A percentile compares a stretch with the other conserved stretches of the same genome.
phyloP scores from a whole-genome alignment of 257 asterid genomes.

The Nicotiana undulata region DNA sequence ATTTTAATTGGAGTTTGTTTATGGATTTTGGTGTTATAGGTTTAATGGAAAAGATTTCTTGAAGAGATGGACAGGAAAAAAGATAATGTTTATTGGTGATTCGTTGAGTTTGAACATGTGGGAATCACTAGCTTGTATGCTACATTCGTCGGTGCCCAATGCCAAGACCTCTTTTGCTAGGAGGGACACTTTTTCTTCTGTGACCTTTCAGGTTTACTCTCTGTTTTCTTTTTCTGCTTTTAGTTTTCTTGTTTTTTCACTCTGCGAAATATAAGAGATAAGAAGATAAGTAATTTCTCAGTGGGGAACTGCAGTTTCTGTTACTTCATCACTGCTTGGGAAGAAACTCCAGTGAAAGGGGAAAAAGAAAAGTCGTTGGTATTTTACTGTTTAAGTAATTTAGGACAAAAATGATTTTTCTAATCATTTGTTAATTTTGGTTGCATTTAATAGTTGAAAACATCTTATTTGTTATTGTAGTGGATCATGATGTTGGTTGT shows the following conservation, averaged over 20 bases:
- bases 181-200: constrained; percentile 36
- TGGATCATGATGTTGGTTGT: constrained; percentile 3
- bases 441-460: neutral
- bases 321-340: neutral
- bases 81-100: constrained; percentile 79
- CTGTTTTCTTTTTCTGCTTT: neutral
- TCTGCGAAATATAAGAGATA: neutral
- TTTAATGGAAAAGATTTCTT: constrained; percentile 59
- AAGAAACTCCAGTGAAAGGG: neutral
- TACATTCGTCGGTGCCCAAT: constrained; percentile 53
- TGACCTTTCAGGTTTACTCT: constrained; percentile 49
- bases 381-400: neutral
- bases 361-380: neutral
- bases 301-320: neutral
- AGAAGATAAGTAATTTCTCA: neutral
- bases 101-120: constrained; percentile 82
- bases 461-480: neutral
- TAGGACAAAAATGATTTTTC: neutral
- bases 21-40: constrained; percentile 16
- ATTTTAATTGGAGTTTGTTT: neutral
- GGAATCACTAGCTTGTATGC: constrained; percentile 63
- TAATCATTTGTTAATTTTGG: neutral
- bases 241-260: neutral
- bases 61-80: constrained; percentile 63
- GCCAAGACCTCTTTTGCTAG: constrained; percentile 25